Evolutionary conservation across 768 basidiomycete species (phyloP), one percentile per base, ranked within the genome.

Genomic region (Russula sp.): DNA sequence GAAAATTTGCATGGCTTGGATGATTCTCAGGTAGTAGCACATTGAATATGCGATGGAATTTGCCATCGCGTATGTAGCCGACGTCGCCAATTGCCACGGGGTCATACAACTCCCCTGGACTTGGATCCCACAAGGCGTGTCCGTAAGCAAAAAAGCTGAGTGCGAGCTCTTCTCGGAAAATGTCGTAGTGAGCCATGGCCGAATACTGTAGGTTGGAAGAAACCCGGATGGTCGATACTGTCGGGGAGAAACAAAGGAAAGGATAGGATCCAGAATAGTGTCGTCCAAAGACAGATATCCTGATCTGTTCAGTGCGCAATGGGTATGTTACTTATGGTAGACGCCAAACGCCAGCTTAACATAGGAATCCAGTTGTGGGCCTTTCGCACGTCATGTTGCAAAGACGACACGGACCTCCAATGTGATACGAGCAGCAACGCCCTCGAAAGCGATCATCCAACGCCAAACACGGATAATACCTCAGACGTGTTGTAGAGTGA

Each of bases 11-110:
- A 22, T 55, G 39, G 0, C 10, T 32, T 11, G 25, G 39, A n/a
- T 55, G 29, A n/a, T 43, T 29, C 5, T 5, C 6, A 18, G 53
- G 41, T 7, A 55, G 53, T n/a, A 55, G 41, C 10, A 5, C 39
- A 34, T 55, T 55, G 41, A 55, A 55, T 29, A 55, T 29, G 6
- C 53, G 53, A 32, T 55, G 53, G 18, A 55, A 55, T 43, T 38
- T 39, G 36, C 51, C 51, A 25, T 11, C 20, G 5, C 35, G 35
- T 25, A 54, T 54, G 52, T n/a, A 54, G 29, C 38, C 39, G 52
- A 54, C 52, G 9, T 54, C 36, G 52, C 50, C 50, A 38, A 52
- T 36, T 38, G 18, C 18, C 9, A 52, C 50, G 1, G 18, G 36
- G 20, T 3, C 36, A 22, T 22, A n/a, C n/a, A 22, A 35, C n/a